Evolutionary conservation across 148 eudicot genomes (phyloP), one percentile per base, ranked within the genome.

Genomic region (Suaeda aralocaspica): DNA sequence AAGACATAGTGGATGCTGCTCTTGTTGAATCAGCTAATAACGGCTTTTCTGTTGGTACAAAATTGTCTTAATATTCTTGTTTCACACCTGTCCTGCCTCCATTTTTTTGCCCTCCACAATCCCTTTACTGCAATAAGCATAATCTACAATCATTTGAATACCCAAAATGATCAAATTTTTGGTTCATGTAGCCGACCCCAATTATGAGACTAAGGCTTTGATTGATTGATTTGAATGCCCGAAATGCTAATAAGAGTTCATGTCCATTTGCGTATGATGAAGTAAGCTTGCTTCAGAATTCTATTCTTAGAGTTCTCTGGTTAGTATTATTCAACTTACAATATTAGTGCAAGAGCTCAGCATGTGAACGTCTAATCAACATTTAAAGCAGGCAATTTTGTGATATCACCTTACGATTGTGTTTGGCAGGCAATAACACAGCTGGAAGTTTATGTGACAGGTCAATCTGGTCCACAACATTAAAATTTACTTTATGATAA

Each of bases 1-100:
- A 91, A 77, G 96, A 87, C 39, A 89, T 95, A 61, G 96, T 89
- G 67, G 92, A 91, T 71, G 81, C 89, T 77, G 93, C 88, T 68
- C 88, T 95, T 70, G 73, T 59, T 71, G 93, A 91, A 72, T 82
- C 92, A 58, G 76, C 88, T 56, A 77, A 84, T 31, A 83, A 84
- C 29, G 96, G 93, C 57, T 66, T 82, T 48, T 51, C 80, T 60
- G 83, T 89, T 75, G 99, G 99, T 95, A 82, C 18, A 66, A 1
- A 68, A 53, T 62, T 63, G 67, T 44, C 48, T 67, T 14, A 52
- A 9, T 72, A 19, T 30, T 41, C 14, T 24, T 62, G 28, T 11
- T 14, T 26, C 2, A 28, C 21, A 39, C 6, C 21, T 57, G 29
- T 21, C 21, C 45, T 22, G 13, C 48, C 8, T 24, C 25, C 5